A percentile compares a stretch with the other conserved stretches of the same genome.
phyloP scores from a whole-genome alignment of 306 rosid genomes.

The Morella rubra region DNA sequence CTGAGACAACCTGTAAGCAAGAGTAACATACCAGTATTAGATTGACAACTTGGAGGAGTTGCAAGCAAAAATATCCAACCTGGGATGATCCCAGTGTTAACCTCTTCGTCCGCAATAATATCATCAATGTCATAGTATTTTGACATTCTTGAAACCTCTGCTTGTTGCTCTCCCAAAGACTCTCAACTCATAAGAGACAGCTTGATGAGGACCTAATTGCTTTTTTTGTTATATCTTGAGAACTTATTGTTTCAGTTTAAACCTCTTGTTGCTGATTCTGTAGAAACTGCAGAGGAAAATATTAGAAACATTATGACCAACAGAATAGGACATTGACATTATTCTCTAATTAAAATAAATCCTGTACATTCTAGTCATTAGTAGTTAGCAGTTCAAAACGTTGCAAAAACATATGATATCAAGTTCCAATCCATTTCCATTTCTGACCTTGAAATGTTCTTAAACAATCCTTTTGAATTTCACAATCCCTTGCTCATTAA shows the following conservation, averaged over 20 bases:
- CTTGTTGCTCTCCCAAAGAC: constrained; percentile 26
- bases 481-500: neutral
- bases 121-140: constrained; percentile 82
- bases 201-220: constrained; percentile 14
- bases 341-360: neutral
- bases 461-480: neutral
- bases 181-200: constrained; percentile 32
- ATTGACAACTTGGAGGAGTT: constrained; percentile 15
- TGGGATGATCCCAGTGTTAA: constrained; percentile 17
- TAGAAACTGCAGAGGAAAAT: constrained; percentile 14
- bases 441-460: neutral
- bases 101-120: constrained; percentile 84
- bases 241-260: constrained; percentile 11
- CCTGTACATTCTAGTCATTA: neutral
- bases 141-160: constrained; percentile 43
- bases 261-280: neutral
- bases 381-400: neutral
- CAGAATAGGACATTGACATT: neutral
- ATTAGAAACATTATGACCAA: constrained; percentile 1
- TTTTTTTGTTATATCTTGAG: constrained; percentile 1
- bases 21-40: constrained; percentile 19
- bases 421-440: neutral
- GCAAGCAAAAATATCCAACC: neutral
- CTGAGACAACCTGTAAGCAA: constrained; percentile 58
- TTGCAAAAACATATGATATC: neutral